Percentiles rank a stretch among this genome's conserved stretches.
These are phyloP conservation scores for Hydrangea macrophylla DNA, from an alignment of 148 eudicot genomes.

Conservation along the genomic window DNA sequence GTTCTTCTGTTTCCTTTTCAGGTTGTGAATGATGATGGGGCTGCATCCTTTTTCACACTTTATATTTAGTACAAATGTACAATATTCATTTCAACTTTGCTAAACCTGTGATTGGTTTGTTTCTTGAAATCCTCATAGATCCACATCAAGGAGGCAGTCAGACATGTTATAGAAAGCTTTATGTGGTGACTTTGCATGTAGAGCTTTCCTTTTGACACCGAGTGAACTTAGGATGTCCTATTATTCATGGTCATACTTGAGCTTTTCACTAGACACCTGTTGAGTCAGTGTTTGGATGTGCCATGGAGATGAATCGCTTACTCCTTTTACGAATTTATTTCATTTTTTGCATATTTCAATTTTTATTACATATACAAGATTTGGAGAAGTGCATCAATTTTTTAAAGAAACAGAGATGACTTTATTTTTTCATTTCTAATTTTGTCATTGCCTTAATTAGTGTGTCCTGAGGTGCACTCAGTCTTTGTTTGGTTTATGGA, in stretches of 20 bases:
- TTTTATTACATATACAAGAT: too few species aligned
- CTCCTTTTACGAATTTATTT: not conserved
- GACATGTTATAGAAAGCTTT: not conserved
- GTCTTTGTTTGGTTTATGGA: too few species aligned
- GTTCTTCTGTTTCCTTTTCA: conserved; percentile 35
- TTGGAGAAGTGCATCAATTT: too few species aligned
- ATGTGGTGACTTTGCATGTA: not conserved
- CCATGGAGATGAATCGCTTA: not conserved
- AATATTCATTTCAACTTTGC: not conserved
- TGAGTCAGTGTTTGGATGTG: conserved; percentile 1
- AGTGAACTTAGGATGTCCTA: not conserved
- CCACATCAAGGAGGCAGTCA: not conserved
- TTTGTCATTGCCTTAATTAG: not conserved
- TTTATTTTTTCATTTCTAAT: not conserved
- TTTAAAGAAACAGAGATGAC: too few species aligned
- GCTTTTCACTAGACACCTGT: not conserved
- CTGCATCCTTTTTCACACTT: conserved; percentile 76
- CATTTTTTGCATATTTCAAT: not conserved
- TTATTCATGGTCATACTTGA: not conserved
- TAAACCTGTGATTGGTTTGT: not conserved
- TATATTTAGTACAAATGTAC: not conserved
- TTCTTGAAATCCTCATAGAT: not conserved
- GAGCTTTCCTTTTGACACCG: not conserved
- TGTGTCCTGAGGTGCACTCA: not conserved
- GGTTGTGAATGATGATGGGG: conserved; percentile 98